Percentiles rank a stretch among this genome's conserved stretches.
These are phyloP conservation scores for Kluyveromyces sp. DNA, from an alignment of 1,139 yeast genomes.

Conservation along the genomic window DNA sequence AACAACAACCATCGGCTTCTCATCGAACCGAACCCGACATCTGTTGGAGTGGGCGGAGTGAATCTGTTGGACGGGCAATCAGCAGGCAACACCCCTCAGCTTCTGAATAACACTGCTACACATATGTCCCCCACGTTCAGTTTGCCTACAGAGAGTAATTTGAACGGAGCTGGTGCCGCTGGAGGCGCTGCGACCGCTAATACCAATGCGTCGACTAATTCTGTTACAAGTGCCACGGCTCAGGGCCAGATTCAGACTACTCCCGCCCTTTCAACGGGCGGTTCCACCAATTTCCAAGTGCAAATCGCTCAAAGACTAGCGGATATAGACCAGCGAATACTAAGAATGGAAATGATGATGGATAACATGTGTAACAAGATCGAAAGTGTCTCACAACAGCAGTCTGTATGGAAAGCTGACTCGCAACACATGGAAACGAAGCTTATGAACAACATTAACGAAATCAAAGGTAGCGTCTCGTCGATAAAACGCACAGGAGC, in stretches of 20 bases:
- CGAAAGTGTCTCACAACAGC: conserved; percentile 1
- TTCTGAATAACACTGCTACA: neutral
- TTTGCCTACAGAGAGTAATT: conserved; percentile 1
- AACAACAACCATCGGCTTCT: neutral
- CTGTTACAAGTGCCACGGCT: neutral
- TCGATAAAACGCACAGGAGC: neutral
- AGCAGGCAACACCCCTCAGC: neutral
- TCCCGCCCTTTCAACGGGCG: conserved; percentile 5
- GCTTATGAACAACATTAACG: neutral
- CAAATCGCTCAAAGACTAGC: conserved; percentile 7
- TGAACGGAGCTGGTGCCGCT: neutral
- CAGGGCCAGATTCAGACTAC: conserved; percentile 4
- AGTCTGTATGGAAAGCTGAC: conserved; percentile 1
- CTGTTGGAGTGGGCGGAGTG: neutral
- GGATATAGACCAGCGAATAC: conserved; percentile 6
- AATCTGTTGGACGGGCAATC: neutral
- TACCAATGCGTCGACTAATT: neutral
- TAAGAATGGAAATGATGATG: conserved; percentile 6
- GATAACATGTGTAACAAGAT: conserved; percentile 5
- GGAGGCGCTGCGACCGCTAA: neutral
- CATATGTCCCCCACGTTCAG: conserved; percentile 3
- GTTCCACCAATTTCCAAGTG: conserved; percentile 7
- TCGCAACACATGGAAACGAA: conserved; percentile 1
- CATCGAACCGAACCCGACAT: neutral
- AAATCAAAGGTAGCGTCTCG: neutral